A percentile compares a stretch with the other conserved stretches of the same genome.
Conservation (phyloP, 2,329 filamentous ascomycete genomes). For the Aschersonia sp. region DNA sequence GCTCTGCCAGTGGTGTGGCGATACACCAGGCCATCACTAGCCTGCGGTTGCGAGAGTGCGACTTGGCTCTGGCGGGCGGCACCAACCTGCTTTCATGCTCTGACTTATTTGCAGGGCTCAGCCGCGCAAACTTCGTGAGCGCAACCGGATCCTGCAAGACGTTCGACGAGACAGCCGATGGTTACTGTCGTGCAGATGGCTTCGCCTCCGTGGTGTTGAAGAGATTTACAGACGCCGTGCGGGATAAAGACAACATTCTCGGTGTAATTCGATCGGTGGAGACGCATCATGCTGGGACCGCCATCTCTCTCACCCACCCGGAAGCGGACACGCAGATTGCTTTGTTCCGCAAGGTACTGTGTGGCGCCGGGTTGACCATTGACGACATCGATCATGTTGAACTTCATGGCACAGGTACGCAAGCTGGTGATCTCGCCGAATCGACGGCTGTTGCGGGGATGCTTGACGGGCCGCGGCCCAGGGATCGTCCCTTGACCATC, state of each 20-base stretch:
- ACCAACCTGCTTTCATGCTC: slow-evolving; percentile 52
- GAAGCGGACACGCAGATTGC: slow-evolving; percentile 60
- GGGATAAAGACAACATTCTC: slow-evolving; percentile 60
- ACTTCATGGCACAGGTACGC: slow-evolving; percentile 80
- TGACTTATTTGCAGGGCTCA: slow-evolving; percentile 49
- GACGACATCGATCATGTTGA: slow-evolving; percentile 69
- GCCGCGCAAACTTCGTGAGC: slow-evolving; percentile 49
- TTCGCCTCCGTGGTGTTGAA: slow-evolving; percentile 65
- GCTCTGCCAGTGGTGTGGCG: not conserved
- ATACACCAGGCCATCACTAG: not conserved
- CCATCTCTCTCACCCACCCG: slow-evolving; percentile 70
- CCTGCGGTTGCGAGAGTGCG: slow-evolving; percentile 31
- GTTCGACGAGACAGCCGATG: slow-evolving; percentile 39
- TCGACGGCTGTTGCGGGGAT: slow-evolving; percentile 69
- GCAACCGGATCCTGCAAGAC: not conserved
- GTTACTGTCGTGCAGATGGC: slow-evolving; percentile 68
- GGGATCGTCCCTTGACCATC: not conserved
- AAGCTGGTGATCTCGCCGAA: slow-evolving; percentile 69
- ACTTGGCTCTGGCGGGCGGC: slow-evolving; percentile 49
- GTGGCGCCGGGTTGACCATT: slow-evolving; percentile 58
- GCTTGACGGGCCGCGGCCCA: slow-evolving; percentile 16
- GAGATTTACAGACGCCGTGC: slow-evolving; percentile 58
- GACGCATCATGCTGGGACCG: slow-evolving; percentile 70
- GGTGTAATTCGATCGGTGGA: slow-evolving; percentile 59
- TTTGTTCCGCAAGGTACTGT: slow-evolving; percentile 54